A percentile compares a stretch with the other conserved stretches of the same genome.
Conservation (phyloP, 164 flowering plant genomes). For the Dillenia turbinata region DNA sequence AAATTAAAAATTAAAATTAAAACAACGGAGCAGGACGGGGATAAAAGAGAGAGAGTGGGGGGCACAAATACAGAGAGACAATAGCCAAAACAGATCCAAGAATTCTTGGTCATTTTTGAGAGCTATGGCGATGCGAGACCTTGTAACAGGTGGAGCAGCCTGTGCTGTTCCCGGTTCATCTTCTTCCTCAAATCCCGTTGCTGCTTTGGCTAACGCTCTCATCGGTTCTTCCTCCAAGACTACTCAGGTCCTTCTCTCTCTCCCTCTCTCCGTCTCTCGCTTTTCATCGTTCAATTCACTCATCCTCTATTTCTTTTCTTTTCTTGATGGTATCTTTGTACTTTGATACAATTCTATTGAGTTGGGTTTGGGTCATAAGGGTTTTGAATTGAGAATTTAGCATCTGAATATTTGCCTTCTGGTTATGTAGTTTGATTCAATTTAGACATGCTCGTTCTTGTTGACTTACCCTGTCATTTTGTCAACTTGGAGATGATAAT, state of each 20-base stretch:
- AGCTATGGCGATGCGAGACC: conserved; percentile 84
- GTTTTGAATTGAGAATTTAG: too few relatives aligned
- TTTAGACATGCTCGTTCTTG: too few relatives aligned
- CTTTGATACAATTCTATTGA: too few relatives aligned
- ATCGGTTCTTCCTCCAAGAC: conserved; percentile 74
- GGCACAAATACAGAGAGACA: not conserved
- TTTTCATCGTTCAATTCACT: not conserved
- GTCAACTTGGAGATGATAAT: too few relatives aligned
- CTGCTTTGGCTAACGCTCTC: conserved; percentile 74
- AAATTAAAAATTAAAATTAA: too few relatives aligned
- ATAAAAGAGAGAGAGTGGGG: not conserved
- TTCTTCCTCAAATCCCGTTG: conserved; percentile 78
- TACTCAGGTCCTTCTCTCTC: conserved; percentile 37
- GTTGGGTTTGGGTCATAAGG: too few relatives aligned
- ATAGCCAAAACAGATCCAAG: too few relatives aligned
- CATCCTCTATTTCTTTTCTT: not conserved
- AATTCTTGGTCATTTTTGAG: not conserved
- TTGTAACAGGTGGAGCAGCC: conserved; percentile 80
- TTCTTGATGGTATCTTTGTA: too few relatives aligned
- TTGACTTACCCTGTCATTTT: too few relatives aligned
- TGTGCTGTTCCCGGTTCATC: conserved; percentile 81
- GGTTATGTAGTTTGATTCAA: too few relatives aligned
- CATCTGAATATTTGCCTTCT: too few relatives aligned
- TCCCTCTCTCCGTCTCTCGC: not conserved
- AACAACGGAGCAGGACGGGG: too few relatives aligned